Base-by-base conservation (phyloP, 305 asterid species). In the Plantago rigida region DNA sequence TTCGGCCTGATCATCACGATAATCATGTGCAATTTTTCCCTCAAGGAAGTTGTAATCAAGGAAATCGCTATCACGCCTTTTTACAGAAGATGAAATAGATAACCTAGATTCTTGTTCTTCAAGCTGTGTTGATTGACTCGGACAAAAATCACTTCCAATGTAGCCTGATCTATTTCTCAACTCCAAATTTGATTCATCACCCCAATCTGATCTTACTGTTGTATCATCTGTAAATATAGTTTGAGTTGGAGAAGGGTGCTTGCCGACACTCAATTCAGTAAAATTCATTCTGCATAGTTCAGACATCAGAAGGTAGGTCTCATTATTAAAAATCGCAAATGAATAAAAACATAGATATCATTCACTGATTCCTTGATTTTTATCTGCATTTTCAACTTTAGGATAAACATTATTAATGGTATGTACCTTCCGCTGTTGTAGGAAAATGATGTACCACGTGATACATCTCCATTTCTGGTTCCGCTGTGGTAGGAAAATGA, bases 391-490 rank as follows among this genome's bases (percentile, higher is more conserved):
- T 44, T 62, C 74, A 46, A 71, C 51, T 64, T 67, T 53, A 62
- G 39, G 64, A 68, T 52, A 60, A 29, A 48, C 28, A 66, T 55
- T 51, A 67, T 19, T 71, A 12, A 64, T 13, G 61, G 65, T 62
- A 68, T 63, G 56, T 81, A 91, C 97, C 97, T 86, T 79, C 75
- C 75, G 67, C 79, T 75, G 67, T 74, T 57, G 71, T 66, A 75
- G 65, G 94, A 77, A 71, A 87, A 74, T 68, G 93, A 83, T 59
- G 84, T 75, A 67, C 79, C 76, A 36, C 68, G 78, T 56, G 86
- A 82, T 48, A 62, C 78, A 67, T 75, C 82, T 70, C 77, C 80
- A 47, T 72, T 82, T 36, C 44, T 36, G 44, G 11, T 85, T 79
- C 74, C 74, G 64, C 78, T 74, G 70, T 75, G 62, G 73, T 68